A percentile compares a stretch with the other conserved stretches of the same genome.
phyloP scores from a whole-genome alignment of 805 yeast genomes.

The Saccharomycopsis sp. region DNA sequence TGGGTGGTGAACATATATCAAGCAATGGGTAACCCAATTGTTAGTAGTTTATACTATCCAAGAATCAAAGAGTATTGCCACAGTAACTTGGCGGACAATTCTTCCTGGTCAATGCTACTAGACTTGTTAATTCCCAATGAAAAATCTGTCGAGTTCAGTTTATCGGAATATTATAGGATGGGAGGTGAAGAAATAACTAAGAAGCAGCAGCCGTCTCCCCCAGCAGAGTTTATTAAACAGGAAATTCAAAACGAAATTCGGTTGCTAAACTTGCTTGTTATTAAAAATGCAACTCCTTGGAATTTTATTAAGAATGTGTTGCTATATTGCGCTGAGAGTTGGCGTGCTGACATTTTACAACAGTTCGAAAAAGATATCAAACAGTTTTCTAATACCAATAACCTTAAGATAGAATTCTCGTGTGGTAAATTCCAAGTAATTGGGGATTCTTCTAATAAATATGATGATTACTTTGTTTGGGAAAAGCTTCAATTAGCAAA shows the following conservation, averaged over 20 bases:
- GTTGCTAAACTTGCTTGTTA: too few species aligned
- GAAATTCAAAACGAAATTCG: too few species aligned
- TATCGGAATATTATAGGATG: neutral
- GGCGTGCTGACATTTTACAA: neutral
- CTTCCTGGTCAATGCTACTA: neutral
- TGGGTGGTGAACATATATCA: constrained; percentile 4
- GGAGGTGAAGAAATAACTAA: too few species aligned
- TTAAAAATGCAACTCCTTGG: constrained; percentile 4
- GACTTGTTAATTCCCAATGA: neutral
- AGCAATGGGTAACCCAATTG: too few species aligned
- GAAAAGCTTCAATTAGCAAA: neutral
- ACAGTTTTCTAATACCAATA: neutral
- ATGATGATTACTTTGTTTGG: neutral
- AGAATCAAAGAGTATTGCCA: constrained; percentile 2
- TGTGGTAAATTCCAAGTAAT: neutral
- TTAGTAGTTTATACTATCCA: neutral
- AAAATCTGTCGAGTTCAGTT: neutral
- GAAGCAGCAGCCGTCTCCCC: too few species aligned
- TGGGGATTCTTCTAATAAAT: neutral
- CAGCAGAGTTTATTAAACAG: neutral
- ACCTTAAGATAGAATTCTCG: neutral
- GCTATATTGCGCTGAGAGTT: neutral
- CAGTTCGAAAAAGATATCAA: neutral
- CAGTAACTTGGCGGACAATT: neutral
- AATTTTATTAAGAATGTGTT: neutral